Evolutionary conservation across 352 stramenopile species (phyloP).

Genomic region (Phytophthora chlamydospora): DNA sequence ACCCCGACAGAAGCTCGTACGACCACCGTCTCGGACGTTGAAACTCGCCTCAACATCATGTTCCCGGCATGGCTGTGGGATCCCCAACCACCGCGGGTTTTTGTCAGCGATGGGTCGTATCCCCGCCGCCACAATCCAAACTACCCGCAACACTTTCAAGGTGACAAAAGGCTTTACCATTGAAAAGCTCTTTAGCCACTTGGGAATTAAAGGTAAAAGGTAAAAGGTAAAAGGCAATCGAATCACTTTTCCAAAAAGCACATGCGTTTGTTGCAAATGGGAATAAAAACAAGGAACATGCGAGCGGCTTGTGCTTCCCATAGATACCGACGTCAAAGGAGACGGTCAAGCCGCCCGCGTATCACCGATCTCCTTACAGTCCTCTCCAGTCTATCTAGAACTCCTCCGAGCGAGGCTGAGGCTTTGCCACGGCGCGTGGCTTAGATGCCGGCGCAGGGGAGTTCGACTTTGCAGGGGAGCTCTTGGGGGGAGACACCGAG

Average conservation of each 20-base stretch:
- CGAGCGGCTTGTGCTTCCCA: constrained; percentile 32
- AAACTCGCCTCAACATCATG: too few relatives aligned
- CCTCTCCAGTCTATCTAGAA: constrained; percentile 47
- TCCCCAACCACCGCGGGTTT: too few relatives aligned
- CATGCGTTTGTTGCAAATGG: constrained; percentile 26
- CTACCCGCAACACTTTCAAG: too few relatives aligned
- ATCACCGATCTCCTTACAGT: constrained; percentile 28
- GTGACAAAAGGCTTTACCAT: too few relatives aligned
- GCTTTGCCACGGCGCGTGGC: constrained; percentile 30
- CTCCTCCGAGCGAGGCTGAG: constrained; percentile 47
- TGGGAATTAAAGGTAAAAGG: too few relatives aligned
- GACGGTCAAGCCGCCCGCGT: constrained; percentile 34
- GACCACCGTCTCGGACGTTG: too few relatives aligned
- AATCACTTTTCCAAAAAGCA: constrained; percentile 30
- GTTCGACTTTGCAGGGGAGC: not conserved
- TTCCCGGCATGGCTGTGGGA: too few relatives aligned
- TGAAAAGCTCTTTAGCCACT: too few relatives aligned
- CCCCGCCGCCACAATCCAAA: too few relatives aligned
- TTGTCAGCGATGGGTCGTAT: too few relatives aligned
- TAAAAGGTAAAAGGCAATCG: constrained; percentile 8
- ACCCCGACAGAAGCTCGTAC: too few relatives aligned
- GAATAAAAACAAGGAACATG: constrained; percentile 41
- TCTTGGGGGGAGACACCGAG: constrained; percentile 20
- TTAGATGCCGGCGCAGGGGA: constrained; percentile 21
- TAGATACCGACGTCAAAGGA: constrained; percentile 53